phyloP scores from a whole-genome alignment of 225 moss, liverwort and hornwort species.

The Marchantia paleacea region DNA sequence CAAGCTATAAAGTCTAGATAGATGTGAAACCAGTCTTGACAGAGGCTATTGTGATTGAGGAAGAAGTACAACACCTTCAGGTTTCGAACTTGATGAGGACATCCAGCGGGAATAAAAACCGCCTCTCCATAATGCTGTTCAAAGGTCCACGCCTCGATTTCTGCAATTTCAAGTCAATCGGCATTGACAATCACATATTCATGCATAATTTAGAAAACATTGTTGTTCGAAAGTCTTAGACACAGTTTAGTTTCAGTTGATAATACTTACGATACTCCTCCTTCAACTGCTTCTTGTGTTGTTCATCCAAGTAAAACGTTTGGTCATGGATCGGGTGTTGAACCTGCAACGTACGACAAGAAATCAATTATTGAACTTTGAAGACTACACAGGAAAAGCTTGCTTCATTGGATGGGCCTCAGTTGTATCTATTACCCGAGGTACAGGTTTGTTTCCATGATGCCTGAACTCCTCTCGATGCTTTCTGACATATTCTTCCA shows the following conservation, averaged over 20 bases:
- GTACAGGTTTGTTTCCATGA: slow-evolving; percentile 58
- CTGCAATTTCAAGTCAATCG: slow-evolving; percentile 26
- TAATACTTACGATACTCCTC: slow-evolving; percentile 45
- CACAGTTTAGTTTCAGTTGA: not conserved
- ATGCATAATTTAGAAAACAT: not conserved
- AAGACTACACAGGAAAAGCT: not conserved
- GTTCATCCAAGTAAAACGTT: slow-evolving; percentile 45
- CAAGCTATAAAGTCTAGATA: not conserved
- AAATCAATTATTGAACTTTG: not conserved
- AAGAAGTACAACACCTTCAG: slow-evolving; percentile 52
- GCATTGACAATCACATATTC: not conserved
- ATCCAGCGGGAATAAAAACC: slow-evolving; percentile 93
- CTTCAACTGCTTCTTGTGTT: slow-evolving; percentile 48
- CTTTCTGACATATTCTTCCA: slow-evolving; percentile 64
- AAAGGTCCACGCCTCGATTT: slow-evolving; percentile 91
- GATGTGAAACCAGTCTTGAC: not conserved
- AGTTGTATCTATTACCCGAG: slow-evolving; percentile 34
- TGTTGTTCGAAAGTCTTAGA: not conserved
- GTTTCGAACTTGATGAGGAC: slow-evolving; percentile 98
- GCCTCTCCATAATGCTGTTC: slow-evolving; percentile 89
- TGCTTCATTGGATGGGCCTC: not conserved
- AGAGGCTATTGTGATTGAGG: not conserved
- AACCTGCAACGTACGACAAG: slow-evolving; percentile 28
- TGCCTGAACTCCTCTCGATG: slow-evolving; percentile 71
- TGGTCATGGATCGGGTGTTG: slow-evolving; percentile 54